Conservation (phyloP, 169 alveolate species). For the Eimeria brunetti region DNA sequence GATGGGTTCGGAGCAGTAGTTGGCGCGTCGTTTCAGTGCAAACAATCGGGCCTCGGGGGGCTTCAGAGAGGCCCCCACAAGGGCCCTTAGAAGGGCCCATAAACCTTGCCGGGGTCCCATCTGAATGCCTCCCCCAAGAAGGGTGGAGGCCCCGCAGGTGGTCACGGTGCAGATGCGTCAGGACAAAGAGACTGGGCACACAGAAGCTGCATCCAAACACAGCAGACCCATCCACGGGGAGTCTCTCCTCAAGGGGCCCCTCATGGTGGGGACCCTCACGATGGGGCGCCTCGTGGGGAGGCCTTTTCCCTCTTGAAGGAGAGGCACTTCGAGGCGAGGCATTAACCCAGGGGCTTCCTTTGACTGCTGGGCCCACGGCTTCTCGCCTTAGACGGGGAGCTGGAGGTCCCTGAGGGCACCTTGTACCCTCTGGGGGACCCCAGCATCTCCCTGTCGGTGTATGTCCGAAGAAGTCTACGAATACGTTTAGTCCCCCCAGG, state of each 20-base stretch:
- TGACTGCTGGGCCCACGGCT: not conserved
- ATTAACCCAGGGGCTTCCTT: no score
- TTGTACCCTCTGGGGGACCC: not conserved
- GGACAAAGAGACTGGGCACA: conserved; percentile 7
- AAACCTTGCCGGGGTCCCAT: not conserved
- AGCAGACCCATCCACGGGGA: not conserved
- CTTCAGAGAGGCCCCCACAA: not conserved
- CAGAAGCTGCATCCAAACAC: not conserved
- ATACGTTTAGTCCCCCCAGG: not conserved
- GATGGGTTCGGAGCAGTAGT: not conserved
- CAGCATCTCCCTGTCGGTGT: not conserved
- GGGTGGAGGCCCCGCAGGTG: conserved; percentile 2
- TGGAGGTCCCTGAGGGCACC: not conserved
- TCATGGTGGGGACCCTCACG: not conserved
- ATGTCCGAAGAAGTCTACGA: conserved; percentile 5
- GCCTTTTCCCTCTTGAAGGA: not conserved
- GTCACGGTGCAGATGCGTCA: conserved; percentile 8
- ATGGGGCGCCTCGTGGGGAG: not conserved
- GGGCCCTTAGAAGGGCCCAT: no score
- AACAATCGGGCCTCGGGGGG: conserved; percentile 13
- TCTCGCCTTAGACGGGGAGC: not conserved
- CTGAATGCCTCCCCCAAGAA: not conserved
- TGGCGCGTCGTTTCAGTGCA: conserved; percentile 23
- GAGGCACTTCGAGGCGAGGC: not conserved
- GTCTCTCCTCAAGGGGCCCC: not conserved